A percentile compares a stretch with the other conserved stretches of the same genome.
Evolutionary conservation across 2,329 filamentous ascomycete species (phyloP).

Genomic region (Coleophoma cylindrospora): DNA sequence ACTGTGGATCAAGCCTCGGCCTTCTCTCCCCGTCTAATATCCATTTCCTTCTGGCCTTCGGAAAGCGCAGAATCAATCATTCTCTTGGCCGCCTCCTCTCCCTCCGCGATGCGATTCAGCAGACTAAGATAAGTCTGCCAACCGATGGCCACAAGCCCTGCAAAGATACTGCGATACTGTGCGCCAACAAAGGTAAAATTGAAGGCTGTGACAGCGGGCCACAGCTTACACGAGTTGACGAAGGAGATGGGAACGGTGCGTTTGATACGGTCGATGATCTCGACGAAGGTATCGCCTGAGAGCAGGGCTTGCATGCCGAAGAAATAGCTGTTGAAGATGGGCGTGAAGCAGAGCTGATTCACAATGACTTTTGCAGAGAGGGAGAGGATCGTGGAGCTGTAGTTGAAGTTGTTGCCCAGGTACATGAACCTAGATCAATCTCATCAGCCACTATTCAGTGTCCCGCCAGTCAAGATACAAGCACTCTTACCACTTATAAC

Average conservation of each 20-base stretch:
- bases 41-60: constrained; percentile 1
- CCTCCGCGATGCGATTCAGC: constrained; percentile 70
- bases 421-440: constrained; percentile 62
- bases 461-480: not conserved
- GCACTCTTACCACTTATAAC: constrained; percentile 69
- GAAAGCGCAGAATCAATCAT: not conserved
- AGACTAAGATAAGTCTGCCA: constrained; percentile 91
- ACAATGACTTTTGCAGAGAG: constrained; percentile 72
- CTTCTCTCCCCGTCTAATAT: not conserved
- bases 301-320: constrained; percentile 75
- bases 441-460: not conserved
- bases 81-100: constrained; percentile 29
- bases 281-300: constrained; percentile 57
- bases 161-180: constrained; percentile 76
- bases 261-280: constrained; percentile 65
- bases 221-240: constrained; percentile 77
- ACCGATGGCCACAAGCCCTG: constrained; percentile 72
- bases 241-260: constrained; percentile 73
- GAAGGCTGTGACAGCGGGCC: constrained; percentile 83
- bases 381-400: constrained; percentile 64
- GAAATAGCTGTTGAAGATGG: constrained; percentile 79
- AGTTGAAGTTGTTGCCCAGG: constrained; percentile 80
- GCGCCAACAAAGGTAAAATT: constrained; percentile 79
- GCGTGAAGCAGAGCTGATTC: constrained; percentile 78
- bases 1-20: constrained; percentile 2